Evolutionary conservation across 805 yeast species (phyloP).

Genomic region (Zygoascus tannicola): DNA sequence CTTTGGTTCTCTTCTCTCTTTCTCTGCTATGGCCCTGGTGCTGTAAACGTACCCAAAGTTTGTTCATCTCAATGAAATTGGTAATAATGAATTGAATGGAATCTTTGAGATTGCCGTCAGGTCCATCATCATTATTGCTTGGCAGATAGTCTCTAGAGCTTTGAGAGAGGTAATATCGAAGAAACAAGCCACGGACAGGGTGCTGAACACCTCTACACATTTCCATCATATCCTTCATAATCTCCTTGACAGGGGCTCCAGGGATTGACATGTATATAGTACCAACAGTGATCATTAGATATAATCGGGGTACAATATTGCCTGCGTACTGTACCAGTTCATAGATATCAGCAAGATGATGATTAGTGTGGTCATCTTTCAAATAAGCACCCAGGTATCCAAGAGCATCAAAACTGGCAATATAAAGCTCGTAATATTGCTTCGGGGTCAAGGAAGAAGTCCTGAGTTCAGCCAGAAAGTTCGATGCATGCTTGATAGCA

Average conservation of each 20-base stretch:
- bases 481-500: conserved; percentile 79
- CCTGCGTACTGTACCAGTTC: conserved; percentile 92
- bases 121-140: conserved; percentile 20
- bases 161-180: conserved; percentile 83
- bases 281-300: conserved; percentile 93
- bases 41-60: conserved; percentile 92
- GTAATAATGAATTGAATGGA: conserved; percentile 71
- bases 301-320: conserved; percentile 82
- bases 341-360: conserved; percentile 78
- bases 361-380: conserved; percentile 55
- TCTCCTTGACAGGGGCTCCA: conserved; percentile 73
- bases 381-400: conserved; percentile 57
- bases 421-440: conserved; percentile 87
- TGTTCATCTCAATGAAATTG: conserved; percentile 95
- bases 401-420: conserved; percentile 73
- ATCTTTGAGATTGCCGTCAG: conserved; percentile 41
- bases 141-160: conserved; percentile 63
- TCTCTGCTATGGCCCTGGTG: conserved; percentile 91
- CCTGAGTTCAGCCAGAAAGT: conserved; percentile 71
- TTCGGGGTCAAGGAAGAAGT: conserved; percentile 72
- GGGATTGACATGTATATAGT: conserved; percentile 72
- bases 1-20: conserved; percentile 59
- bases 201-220: conserved; percentile 97
- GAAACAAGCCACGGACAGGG: conserved; percentile 83
- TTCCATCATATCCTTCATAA: conserved; percentile 92